Evolutionary conservation across 257 asterid genomes (phyloP), one percentile per base, ranked within the genome.

Genomic region (Eustoma russellianum): DNA sequence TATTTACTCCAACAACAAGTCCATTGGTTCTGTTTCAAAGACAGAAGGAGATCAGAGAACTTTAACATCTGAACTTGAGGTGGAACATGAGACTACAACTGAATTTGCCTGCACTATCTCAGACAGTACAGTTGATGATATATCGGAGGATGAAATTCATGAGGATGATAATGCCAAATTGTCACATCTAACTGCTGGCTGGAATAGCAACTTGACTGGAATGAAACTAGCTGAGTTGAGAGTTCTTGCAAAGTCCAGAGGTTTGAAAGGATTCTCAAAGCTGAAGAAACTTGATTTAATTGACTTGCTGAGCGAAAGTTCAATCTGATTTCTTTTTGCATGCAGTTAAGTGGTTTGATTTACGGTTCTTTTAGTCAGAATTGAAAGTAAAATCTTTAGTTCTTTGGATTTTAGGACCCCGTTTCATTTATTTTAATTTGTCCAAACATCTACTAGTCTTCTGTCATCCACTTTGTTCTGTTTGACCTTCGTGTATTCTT

Each of bases 231-330:
- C 68, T 30, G 78, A 67, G 45, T 59, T 72, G 58, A 72, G 56
- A 59, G 74, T 56, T 17, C 59, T 72, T 53, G 78, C 78, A 5
- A 72, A 72, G 56, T 67, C 78, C 9, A 70, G 71, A 33, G 66
- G 78, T 17, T 13, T 72, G 48, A 67, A 64, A 64, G 66, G 78
- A 47, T 72, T 35, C 56, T 72, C 78, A 16, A 72, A 67, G 71
- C 41, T 67, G 52, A 72, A 67, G 59, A 72, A 72, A 60, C 65
- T 51, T 7, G 78, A 72, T 28, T 68, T 72, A 52, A 8, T 72
- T 47, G 71, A 70, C 59, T 49, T 77, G 67, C 80, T 77, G 17
- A 45, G 58, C 34, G 63, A 63, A 41, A 66, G 53, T 18, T 59
- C 63, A 63, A 41, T 59, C 45, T 70, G 66, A 65, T 55, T 15